Evolutionary conservation across 2,329 filamentous ascomycete species (phyloP).

Genomic region (Endocalyx cinctus): DNA sequence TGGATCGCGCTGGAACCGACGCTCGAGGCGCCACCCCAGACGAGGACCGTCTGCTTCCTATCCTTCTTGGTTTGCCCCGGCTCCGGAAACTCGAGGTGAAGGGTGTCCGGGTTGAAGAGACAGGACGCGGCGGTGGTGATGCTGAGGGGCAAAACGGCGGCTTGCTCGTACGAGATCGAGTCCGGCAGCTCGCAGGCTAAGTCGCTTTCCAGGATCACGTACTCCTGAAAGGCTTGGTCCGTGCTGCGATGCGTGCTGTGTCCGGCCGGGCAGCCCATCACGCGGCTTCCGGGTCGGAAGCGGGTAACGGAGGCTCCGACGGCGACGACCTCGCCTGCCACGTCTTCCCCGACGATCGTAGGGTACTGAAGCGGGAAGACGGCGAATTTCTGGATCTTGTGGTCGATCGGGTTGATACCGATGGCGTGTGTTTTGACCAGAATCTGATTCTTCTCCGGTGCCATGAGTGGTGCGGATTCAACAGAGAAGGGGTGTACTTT

Average conservation of each 20-base stretch:
- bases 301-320: slow-evolving; percentile 18
- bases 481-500: slow-evolving; percentile 18
- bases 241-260: too few species aligned
- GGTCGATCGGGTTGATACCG: slow-evolving; percentile 30
- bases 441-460: slow-evolving; percentile 17
- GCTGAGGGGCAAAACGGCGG: slow-evolving; percentile 24
- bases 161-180: slow-evolving; percentile 22
- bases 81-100: slow-evolving; percentile 19
- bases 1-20: slow-evolving; percentile 38
- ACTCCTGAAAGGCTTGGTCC: slow-evolving; percentile 31
- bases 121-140: slow-evolving; percentile 24
- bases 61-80: slow-evolving; percentile 23
- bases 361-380: slow-evolving; percentile 25
- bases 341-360: slow-evolving; percentile 27
- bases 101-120: slow-evolving; percentile 20
- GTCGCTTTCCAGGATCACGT: slow-evolving; percentile 19
- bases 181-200: slow-evolving; percentile 23
- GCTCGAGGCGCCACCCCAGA: slow-evolving; percentile 30
- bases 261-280: slow-evolving; percentile 18
- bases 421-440: slow-evolving; percentile 24
- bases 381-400: slow-evolving; percentile 17
- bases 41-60: slow-evolving; percentile 17
- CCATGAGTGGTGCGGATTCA: slow-evolving; percentile 14
- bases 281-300: slow-evolving; percentile 28
- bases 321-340: slow-evolving; percentile 27